Base-by-base conservation (phyloP, 2,329 filamentous ascomycete species). In the Colletotrichum melonis region DNA sequence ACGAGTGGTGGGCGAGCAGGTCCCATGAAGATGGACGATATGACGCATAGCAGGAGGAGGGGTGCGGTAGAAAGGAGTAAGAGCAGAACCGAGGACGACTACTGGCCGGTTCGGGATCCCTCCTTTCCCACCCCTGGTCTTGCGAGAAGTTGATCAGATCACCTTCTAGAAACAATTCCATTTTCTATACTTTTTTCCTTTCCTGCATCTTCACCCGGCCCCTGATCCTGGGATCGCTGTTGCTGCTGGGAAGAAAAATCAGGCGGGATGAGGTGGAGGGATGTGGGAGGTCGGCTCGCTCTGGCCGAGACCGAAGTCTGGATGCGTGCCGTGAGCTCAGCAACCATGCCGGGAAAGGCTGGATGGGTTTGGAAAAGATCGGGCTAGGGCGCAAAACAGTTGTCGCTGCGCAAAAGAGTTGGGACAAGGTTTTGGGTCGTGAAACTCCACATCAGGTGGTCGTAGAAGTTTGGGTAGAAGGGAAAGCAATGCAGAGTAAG, bases 401-500 rank as follows among this genome's bases (percentile, higher is more conserved):
- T 46, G 6, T 46, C 30, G 42, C 42, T 6, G 42, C 42, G 42
- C 42, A 49, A 22, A 19, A 64, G 42, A 59, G 59, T 72, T 65
- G 67, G 70, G 46, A 65, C 55, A 73, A 56, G 70, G 67, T 73
- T 73, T 73, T 28, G 60, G 60, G 67, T 70, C 56, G 26, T 70
- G 67, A 73, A 73, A 73, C 70, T 55, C 67, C 22, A 57, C 32
- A 65, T 66, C 56, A 70, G 70, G 60, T 46, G 56, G 30, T 64
- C 55, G 28, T 22, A 38, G 32, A 64, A 70, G 63, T 24, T 63
- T 52, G 57, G 35, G 46, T 58, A 28, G 22, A 30, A 22, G n/a
- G 19, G 42, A 49, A 49, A 60, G 38, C 63, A 46, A 49, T 30
- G 59, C 30, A 64, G 14, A 12, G 42, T 49, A 49, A 22, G 42